Evolutionary conservation across 169 alveolate genomes (phyloP).

Genomic region (Cryptosporidium viatorum): DNA sequence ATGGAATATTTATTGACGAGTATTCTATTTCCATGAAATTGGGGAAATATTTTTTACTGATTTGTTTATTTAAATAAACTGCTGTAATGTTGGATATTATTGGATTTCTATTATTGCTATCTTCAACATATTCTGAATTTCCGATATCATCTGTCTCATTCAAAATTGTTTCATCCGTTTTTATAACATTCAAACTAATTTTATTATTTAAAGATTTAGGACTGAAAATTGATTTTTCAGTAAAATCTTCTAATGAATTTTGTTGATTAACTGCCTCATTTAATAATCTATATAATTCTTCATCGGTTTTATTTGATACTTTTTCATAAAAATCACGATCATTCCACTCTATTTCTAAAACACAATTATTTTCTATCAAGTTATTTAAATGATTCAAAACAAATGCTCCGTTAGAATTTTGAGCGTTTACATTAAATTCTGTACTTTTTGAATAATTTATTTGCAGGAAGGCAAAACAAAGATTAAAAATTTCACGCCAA

Average conservation of each 20-base stretch:
- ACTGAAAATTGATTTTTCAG: neutral
- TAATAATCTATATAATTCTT: slow-evolving; percentile 34
- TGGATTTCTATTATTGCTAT: neutral
- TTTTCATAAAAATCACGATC: slow-evolving; percentile 62
- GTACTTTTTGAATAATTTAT: slow-evolving; percentile 7
- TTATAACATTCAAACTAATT: neutral
- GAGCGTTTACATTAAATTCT: neutral
- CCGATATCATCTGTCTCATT: neutral
- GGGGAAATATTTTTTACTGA: neutral
- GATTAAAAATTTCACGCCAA: slow-evolving; percentile 72
- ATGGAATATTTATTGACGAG: slow-evolving; percentile 24
- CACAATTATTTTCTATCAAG: slow-evolving; percentile 5
- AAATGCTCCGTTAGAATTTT: slow-evolving; percentile 26
- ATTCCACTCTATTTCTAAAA: slow-evolving; percentile 58
- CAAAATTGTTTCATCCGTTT: neutral
- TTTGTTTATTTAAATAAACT: neutral
- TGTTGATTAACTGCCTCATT: slow-evolving; percentile 20
- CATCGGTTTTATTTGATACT: slow-evolving; percentile 33
- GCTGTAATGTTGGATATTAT: slow-evolving; percentile 16
- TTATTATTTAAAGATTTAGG: neutral
- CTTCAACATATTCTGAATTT: neutral
- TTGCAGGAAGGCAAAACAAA: slow-evolving; percentile 35
- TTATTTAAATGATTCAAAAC: slow-evolving; percentile 44
- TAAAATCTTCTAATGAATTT: neutral
- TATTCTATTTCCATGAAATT: neutral